These are phyloP conservation scores for Craterostigma plantagineum DNA, from an alignment of 257 asterid species.

Conservation along the genomic window DNA sequence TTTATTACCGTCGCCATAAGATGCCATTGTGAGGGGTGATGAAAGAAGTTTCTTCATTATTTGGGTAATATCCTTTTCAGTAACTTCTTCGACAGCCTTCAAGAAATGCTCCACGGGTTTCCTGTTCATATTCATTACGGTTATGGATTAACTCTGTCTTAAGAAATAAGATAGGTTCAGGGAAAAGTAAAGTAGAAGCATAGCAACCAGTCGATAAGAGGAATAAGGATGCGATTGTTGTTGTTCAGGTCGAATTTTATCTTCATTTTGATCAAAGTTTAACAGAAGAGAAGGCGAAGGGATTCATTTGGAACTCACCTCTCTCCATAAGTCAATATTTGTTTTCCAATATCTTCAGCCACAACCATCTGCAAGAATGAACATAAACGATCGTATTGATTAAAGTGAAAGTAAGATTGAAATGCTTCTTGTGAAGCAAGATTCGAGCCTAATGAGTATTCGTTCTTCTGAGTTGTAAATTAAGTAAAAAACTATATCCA, in stretches of 20 bases:
- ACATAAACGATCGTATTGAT: too few relatives aligned
- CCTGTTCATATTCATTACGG: conserved; percentile 31
- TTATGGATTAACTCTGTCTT: too few relatives aligned
- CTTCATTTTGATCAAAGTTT: too few relatives aligned
- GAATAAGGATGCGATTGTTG: too few relatives aligned
- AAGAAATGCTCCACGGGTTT: conserved; percentile 77
- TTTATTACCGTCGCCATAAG: conserved; percentile 68
- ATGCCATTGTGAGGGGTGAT: conserved; percentile 87
- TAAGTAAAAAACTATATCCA: conserved; percentile 3
- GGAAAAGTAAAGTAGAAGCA: too few relatives aligned
- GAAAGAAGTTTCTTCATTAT: conserved; percentile 32
- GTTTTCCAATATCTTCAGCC: conserved; percentile 87
- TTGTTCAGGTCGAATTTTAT: too few relatives aligned
- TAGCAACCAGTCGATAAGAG: too few relatives aligned
- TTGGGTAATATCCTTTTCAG: conserved; percentile 33
- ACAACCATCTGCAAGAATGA: conserved; percentile 70
- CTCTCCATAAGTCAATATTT: conserved; percentile 60
- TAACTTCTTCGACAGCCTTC: conserved; percentile 39
- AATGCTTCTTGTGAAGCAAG: conserved; percentile 6
- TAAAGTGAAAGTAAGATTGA: conserved; percentile 4
- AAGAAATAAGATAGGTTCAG: too few relatives aligned
- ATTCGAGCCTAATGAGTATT: not conserved
- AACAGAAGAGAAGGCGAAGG: too few relatives aligned
- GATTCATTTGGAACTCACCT: conserved; percentile 28
- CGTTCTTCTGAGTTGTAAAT: not conserved